Base-by-base conservation (phyloP, 2,329 filamentous ascomycete species). In the Rhynchosporium agropyri region DNA sequence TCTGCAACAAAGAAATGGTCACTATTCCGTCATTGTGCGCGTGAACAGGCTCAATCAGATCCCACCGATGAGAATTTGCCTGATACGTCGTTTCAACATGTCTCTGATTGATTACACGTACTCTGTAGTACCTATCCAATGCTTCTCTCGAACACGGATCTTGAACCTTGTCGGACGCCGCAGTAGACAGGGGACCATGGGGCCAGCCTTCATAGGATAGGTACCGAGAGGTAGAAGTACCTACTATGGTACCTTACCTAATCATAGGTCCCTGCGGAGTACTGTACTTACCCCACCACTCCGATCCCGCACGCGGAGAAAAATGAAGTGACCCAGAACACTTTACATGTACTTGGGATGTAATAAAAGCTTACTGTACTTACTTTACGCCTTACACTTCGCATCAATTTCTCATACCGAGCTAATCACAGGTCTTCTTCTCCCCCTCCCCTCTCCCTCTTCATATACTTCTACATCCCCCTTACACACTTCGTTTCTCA, bases 41-140 rank as follows among this genome's bases (percentile, higher is more conserved):
- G 46, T 15, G 56, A 45, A 20, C 33, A 6, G 33, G 33, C 33
- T 5, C 33, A 36, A 36, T 38, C 36, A 53, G 60, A 58, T 53
- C 33, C 45, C 36, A 7, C 20, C 20, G 43, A 10, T 29, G 45
- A 15, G 26, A 8, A 20, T 56, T 60, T 61, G 55, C 45, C 63
- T 63, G 63, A 64, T 62, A 46, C 43, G 57, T 65, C 57, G 63
- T 62, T 62, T 60, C 56, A 62, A 31, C 20, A 20, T 49, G 45
- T 46, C 62, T 49, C 42, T 51, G 59, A 56, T 58, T 58, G 60
- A 57, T 31, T 20, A 38, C 3, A 38, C 4, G 13, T 15, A 36
- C 48, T 26, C 28, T 42, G n/a, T 12, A 12, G 3, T 31, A 31
- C 13, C 50, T 31, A 28, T 33, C 26, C 40, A 26, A 38, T 48